A percentile compares a stretch with the other conserved stretches of the same genome.
Evolutionary conservation across 495 filamentous ascomycete species (phyloP).

Genomic region (Bryoglossum gracile): DNA sequence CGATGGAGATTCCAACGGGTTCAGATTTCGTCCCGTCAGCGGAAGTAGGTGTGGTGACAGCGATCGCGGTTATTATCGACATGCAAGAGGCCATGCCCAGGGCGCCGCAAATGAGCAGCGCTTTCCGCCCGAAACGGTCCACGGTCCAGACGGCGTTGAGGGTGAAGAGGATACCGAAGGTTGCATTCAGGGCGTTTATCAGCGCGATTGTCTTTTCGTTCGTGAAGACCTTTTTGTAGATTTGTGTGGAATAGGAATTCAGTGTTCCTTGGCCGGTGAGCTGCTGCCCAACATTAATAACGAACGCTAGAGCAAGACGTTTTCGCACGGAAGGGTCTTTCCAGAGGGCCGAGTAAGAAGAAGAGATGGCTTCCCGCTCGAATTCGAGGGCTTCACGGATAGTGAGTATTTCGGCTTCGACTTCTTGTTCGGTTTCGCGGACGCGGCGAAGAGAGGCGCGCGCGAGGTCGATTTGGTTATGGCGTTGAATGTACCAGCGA

Average conservation of each 20-base stretch:
- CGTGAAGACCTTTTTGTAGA: conserved; percentile 58
- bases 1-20: conserved; percentile 54
- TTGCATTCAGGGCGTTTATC: conserved; percentile 66
- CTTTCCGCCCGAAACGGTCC: conserved; percentile 50
- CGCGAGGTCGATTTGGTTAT: conserved; percentile 56
- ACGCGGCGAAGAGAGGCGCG: conserved; percentile 57
- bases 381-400: conserved; percentile 71
- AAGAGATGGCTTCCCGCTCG: conserved; percentile 64
- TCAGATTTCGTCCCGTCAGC: conserved; percentile 41
- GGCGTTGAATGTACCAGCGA: conserved; percentile 67
- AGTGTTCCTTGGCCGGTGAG: conserved; percentile 52
- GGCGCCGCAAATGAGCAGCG: conserved; percentile 45
- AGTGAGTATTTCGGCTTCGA: conserved; percentile 69
- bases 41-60: conserved; percentile 40
- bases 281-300: conserved; percentile 64
- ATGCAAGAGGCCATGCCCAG: conserved; percentile 44
- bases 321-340: conserved; percentile 63
- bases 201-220: conserved; percentile 24
- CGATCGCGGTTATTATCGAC: conserved; percentile 62
- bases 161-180: conserved; percentile 70
- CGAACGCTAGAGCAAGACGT: conserved; percentile 53
- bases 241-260: conserved; percentile 56
- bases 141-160: conserved; percentile 61
- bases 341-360: conserved; percentile 64
- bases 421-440: conserved; percentile 47